A percentile compares a stretch with the other conserved stretches of the same genome.
Evolutionary conservation across 176 grass and related monocot species (phyloP).

Genomic region (Eragrostis curvula): DNA sequence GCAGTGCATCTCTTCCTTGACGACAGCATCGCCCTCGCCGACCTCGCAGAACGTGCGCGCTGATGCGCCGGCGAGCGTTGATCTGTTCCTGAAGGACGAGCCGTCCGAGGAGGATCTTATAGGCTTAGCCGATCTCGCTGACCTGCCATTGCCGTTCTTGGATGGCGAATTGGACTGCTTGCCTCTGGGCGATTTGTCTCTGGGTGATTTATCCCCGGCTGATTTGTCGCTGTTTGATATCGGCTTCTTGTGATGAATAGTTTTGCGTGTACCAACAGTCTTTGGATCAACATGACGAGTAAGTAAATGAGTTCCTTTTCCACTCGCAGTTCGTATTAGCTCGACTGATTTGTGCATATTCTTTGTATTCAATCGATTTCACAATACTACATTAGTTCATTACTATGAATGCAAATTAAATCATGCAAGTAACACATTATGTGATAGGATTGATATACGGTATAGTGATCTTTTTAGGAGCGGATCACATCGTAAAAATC

Average conservation of each 20-base stretch:
- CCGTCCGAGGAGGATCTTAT: background rate
- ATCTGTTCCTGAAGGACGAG: background rate
- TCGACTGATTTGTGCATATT: background rate
- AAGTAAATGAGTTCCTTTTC: background rate
- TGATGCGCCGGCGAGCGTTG: background rate
- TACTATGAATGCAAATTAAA: background rate
- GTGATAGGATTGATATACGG: background rate
- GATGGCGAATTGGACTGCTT: background rate
- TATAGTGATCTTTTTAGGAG: background rate
- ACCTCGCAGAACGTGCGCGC: background rate
- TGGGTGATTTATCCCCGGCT: background rate
- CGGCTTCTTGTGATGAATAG: background rate
- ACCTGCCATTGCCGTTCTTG: slow-evolving; percentile 33
- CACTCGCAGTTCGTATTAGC: background rate
- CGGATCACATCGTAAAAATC: background rate
- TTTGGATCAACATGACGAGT: background rate
- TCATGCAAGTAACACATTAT: background rate
- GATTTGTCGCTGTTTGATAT: slow-evolving; percentile 13
- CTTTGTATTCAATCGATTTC: no score
- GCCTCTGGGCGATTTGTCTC: background rate
- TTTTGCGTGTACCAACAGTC: background rate
- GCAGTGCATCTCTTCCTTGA: background rate
- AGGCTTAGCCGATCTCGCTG: background rate
- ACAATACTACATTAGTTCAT: no score
- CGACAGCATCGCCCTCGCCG: background rate